Conservation (phyloP, 108 stramenopile species). For the Hondaea fermentalgiana region DNA sequence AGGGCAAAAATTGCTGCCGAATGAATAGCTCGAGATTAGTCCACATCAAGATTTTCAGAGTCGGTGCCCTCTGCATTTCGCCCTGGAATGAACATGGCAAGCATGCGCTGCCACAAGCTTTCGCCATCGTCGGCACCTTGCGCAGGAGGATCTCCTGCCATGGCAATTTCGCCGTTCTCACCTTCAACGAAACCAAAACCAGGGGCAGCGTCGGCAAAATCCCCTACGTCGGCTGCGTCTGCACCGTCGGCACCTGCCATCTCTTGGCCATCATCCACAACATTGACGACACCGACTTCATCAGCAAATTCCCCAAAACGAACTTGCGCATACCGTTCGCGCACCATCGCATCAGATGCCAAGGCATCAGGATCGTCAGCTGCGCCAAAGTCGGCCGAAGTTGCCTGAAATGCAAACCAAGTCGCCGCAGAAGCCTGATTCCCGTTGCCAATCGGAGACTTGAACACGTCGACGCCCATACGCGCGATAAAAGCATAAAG, state of each 20-base stretch:
- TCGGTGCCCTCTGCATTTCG: background rate
- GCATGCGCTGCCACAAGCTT: background rate
- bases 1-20: too few relatives aligned
- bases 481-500: background rate
- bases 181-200: background rate
- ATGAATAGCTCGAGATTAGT: background rate
- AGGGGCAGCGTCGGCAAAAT: background rate
- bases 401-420: background rate
- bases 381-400: background rate
- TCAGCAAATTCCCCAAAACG: background rate
- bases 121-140: background rate
- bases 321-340: background rate
- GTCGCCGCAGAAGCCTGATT: background rate
- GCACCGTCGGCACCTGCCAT: background rate
- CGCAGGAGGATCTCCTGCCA: background rate
- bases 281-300: background rate
- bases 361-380: background rate
- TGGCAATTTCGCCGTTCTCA: background rate
- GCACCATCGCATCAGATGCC: background rate
- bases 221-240: background rate
- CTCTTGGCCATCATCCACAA: background rate
- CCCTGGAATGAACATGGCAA: background rate
- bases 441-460: background rate
- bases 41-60: background rate
- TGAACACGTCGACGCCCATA: background rate